Conservation (phyloP, 345 rosid species). For the Mallotus nudiflorus region DNA sequence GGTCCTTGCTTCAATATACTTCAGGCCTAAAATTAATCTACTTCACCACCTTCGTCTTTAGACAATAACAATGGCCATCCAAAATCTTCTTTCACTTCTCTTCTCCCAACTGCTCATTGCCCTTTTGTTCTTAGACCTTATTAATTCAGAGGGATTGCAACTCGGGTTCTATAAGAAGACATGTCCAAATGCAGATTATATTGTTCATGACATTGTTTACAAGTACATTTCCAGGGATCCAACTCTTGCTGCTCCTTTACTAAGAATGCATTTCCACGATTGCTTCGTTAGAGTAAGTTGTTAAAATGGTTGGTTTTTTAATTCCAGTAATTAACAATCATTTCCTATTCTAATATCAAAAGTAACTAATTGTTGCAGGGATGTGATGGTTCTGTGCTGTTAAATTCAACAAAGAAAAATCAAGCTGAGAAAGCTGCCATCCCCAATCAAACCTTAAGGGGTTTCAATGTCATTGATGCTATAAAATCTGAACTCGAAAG, state of each 20-base stretch:
- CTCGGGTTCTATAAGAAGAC: slow-evolving; percentile 38
- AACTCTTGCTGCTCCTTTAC: slow-evolving; percentile 47
- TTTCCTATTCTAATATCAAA: too few species aligned
- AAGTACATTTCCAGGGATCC: slow-evolving; percentile 36
- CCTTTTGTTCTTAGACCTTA: slow-evolving; percentile 24
- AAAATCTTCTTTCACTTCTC: slow-evolving; percentile 37
- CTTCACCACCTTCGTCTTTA: background rate
- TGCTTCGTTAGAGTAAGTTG: slow-evolving; percentile 51
- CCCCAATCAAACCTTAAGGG: slow-evolving; percentile 45
- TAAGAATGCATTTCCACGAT: slow-evolving; percentile 60
- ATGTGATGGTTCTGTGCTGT: slow-evolving; percentile 56
- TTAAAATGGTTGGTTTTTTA: too few species aligned
- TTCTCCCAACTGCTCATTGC: slow-evolving; percentile 31
- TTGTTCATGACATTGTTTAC: slow-evolving; percentile 22
- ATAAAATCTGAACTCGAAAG: slow-evolving; percentile 38
- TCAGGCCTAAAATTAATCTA: background rate
- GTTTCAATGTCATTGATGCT: slow-evolving; percentile 51
- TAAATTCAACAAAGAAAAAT: slow-evolving; percentile 39
- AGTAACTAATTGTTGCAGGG: slow-evolving; percentile 32
- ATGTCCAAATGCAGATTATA: slow-evolving; percentile 46
- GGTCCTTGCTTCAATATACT: background rate
- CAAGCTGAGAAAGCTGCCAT: slow-evolving; percentile 45
- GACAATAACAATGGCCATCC: slow-evolving; percentile 39
- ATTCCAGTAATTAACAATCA: too few species aligned
- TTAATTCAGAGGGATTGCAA: slow-evolving; percentile 23